Conservation (phyloP, 495 filamentous ascomycete species). For the Penicillium waksmanii region DNA sequence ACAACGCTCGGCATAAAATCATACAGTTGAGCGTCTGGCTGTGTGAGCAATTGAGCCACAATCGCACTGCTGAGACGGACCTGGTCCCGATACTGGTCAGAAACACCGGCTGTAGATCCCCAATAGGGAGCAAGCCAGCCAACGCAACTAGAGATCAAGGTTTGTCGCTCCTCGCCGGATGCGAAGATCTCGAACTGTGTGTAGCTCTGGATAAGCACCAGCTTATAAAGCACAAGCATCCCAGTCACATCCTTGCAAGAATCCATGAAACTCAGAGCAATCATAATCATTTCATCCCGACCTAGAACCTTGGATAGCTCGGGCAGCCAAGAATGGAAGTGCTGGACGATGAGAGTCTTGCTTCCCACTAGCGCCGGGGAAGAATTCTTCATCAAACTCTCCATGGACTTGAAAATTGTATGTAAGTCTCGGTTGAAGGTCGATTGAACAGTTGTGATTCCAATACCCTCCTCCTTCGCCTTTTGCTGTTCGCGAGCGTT, state of each 20-base stretch:
- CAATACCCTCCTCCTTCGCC: conserved; percentile 85
- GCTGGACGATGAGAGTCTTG: conserved; percentile 92
- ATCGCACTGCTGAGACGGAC: conserved; percentile 91
- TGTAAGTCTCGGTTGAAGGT: conserved; percentile 84
- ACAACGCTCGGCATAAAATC: conserved; percentile 90
- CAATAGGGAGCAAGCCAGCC: conserved; percentile 94
- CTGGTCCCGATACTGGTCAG: conserved; percentile 88
- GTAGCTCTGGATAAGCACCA: conserved; percentile 90
- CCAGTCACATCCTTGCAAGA: conserved; percentile 86
- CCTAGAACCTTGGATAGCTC: conserved; percentile 77
- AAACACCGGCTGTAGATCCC: conserved; percentile 74
- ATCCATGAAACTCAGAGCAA: conserved; percentile 92
- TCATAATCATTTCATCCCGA: conserved; percentile 83
- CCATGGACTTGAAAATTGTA: conserved; percentile 85
- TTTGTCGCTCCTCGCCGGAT: conserved; percentile 70
- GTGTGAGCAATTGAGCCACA: conserved; percentile 77
- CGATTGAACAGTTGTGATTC: conserved; percentile 75
- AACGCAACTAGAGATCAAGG: conserved; percentile 78
- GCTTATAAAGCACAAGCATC: conserved; percentile 91
- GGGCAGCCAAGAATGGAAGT: conserved; percentile 96
- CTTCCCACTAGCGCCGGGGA: conserved; percentile 87
- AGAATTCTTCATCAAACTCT: conserved; percentile 83
- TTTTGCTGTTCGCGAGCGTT: conserved; percentile 86
- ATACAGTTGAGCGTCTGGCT: conserved; percentile 78
- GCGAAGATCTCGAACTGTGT: conserved; percentile 79